These are phyloP conservation scores for Boletus reticuloceps DNA, from an alignment of 768 basidiomycete genomes.

Conservation along the genomic window DNA sequence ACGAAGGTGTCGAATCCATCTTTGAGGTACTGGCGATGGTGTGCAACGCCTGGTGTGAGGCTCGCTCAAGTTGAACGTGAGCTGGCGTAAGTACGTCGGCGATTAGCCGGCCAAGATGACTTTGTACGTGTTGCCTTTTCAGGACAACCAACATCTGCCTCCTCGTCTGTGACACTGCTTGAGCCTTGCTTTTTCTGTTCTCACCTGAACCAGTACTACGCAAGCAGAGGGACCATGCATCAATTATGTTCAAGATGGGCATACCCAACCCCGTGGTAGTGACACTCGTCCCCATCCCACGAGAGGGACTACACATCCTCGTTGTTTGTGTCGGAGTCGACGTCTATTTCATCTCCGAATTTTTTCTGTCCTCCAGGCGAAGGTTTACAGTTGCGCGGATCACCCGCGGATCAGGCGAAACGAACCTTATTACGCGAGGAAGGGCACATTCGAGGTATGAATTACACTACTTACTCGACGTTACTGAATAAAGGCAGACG, in stretches of 20 bases:
- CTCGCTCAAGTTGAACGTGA: background rate
- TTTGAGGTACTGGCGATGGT: background rate
- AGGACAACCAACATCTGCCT: background rate
- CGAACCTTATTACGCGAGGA: slow-evolving; percentile 16
- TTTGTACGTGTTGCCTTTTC: slow-evolving; percentile 14
- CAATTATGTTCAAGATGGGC: background rate
- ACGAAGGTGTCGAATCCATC: slow-evolving; percentile 23
- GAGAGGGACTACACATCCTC: background rate
- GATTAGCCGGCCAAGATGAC: background rate
- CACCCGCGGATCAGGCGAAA: slow-evolving; percentile 22
- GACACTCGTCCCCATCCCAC: background rate
- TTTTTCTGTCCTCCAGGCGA: slow-evolving; percentile 8
- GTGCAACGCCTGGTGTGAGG: background rate
- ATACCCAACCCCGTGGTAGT: background rate
- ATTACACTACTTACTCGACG: slow-evolving; percentile 6
- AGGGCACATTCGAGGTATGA: slow-evolving; percentile 1
- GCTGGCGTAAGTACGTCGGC: slow-evolving; percentile 5
- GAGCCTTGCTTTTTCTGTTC: too few species aligned
- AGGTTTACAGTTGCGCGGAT: slow-evolving; percentile 26
- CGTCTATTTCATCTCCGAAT: slow-evolving; percentile 27
- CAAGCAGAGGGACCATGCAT: too few species aligned
- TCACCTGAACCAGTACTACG: too few species aligned
- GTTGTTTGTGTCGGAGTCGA: slow-evolving; percentile 20
- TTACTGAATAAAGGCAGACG: slow-evolving; percentile 8
- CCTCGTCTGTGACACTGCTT: background rate